A percentile compares a stretch with the other conserved stretches of the same genome.
Conservation (phyloP, 2,329 filamentous ascomycete species). For the Colletotrichum costaricense region DNA sequence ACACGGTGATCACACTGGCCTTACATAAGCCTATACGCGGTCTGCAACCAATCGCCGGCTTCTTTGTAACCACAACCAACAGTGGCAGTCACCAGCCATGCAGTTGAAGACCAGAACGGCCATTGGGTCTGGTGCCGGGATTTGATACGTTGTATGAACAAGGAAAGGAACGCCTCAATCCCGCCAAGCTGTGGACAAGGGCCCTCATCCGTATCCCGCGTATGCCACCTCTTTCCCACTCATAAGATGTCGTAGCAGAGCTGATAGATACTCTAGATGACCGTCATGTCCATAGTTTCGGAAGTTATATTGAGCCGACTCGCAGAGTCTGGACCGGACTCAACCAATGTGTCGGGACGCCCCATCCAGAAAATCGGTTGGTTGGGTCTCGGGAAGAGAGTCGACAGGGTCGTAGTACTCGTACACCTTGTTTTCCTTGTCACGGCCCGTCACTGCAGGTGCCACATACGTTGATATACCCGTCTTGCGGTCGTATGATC, state of each 20-base stretch:
- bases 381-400: slow-evolving; percentile 7
- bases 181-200: not conserved
- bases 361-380: not conserved
- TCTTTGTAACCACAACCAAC: not conserved
- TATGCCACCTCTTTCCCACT: not conserved
- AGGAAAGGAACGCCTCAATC: not conserved
- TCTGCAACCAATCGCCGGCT: not conserved
- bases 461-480: slow-evolving; percentile 67
- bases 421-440: slow-evolving; percentile 61
- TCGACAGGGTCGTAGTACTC: slow-evolving; percentile 67
- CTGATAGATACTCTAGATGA: not conserved
- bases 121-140: not conserved
- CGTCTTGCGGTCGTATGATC: slow-evolving; percentile 63
- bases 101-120: not conserved
- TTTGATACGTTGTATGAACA: not conserved
- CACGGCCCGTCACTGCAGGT: slow-evolving; percentile 60
- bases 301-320: not conserved
- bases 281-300: not conserved
- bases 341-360: not conserved
- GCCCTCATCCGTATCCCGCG: not conserved
- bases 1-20: not conserved
- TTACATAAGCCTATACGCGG: not conserved
- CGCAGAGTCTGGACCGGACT: not conserved
- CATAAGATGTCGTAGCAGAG: not conserved
- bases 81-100: not conserved